A percentile compares a stretch with the other conserved stretches of the same genome.
phyloP scores from a whole-genome alignment of 1,139 yeast genomes.

The Candida tropicalis region DNA sequence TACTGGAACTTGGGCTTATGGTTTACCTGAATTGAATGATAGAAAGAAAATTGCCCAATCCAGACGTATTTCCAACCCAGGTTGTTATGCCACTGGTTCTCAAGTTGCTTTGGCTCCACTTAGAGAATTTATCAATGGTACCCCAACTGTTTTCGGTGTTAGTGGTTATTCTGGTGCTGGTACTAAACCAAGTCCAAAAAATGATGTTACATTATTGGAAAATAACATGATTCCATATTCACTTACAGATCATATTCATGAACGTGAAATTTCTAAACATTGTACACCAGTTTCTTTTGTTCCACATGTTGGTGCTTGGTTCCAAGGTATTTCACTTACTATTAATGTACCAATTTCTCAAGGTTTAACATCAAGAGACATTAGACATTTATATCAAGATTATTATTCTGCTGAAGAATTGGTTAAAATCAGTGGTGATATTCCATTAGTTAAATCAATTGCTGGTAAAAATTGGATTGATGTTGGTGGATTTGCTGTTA shows the following conservation, averaged over 20 bases:
- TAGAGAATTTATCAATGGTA: constrained; percentile 59
- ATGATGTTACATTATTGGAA: constrained; percentile 70
- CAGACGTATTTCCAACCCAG: constrained; percentile 90
- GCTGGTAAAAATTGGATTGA: constrained; percentile 94
- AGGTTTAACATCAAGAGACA: constrained; percentile 74
- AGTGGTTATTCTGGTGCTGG: constrained; percentile 99
- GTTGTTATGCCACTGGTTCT: constrained; percentile 98
- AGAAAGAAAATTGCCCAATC: constrained; percentile 72
- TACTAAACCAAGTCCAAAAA: constrained; percentile 96
- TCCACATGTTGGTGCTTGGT: constrained; percentile 99
- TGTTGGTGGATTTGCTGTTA: constrained; percentile 94
- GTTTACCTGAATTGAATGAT: constrained; percentile 80
- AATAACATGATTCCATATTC: constrained; percentile 94
- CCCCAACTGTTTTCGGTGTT: constrained; percentile 89
- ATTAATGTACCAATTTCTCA: constrained; percentile 83
- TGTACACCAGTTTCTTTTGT: constrained; percentile 80
- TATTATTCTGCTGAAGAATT: constrained; percentile 87
- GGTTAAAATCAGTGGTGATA: constrained; percentile 82
- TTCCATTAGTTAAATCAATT: constrained; percentile 89
- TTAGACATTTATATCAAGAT: constrained; percentile 84
- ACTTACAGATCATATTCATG: constrained; percentile 95
- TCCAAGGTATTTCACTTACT: constrained; percentile 95
- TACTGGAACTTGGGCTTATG: constrained; percentile 87
- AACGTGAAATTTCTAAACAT: constrained; percentile 83
- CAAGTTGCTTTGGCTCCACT: constrained; percentile 92